phyloP scores from a whole-genome alignment of 495 filamentous ascomycete species.

The Penicillium arizonense region DNA sequence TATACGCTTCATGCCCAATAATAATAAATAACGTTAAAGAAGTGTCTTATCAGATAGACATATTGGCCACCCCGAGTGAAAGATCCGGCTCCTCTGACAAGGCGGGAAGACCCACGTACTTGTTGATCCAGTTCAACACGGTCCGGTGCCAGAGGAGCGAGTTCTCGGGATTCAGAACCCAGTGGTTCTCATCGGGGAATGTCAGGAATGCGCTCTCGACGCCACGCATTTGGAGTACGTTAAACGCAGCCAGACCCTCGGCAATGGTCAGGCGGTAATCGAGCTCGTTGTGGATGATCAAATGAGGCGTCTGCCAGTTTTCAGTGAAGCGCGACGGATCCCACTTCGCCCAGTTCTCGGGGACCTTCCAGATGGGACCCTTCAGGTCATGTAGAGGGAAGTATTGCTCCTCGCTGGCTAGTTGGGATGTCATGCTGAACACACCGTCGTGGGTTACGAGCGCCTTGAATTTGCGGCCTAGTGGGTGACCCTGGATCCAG shows the following conservation, averaged over 20 bases:
- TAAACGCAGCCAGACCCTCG: constrained; percentile 85
- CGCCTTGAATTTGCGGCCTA: constrained; percentile 78
- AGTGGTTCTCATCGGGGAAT: constrained; percentile 85
- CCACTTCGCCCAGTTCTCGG: constrained; percentile 77
- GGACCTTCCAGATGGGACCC: constrained; percentile 70
- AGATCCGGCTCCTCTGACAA: constrained; percentile 26
- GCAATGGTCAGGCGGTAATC: constrained; percentile 85
- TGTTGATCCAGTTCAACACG: constrained; percentile 87
- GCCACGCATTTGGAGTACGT: constrained; percentile 70
- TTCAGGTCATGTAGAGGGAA: constrained; percentile 83
- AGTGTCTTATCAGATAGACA: constrained; percentile 18
- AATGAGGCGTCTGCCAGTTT: constrained; percentile 81
- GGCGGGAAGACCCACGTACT: constrained; percentile 59
- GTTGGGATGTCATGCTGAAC: constrained; percentile 73
- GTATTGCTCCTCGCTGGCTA: constrained; percentile 82
- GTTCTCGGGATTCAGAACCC: constrained; percentile 92
- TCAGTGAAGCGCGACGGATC: constrained; percentile 68
- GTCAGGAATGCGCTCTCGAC: constrained; percentile 59
- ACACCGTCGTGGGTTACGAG: constrained; percentile 90
- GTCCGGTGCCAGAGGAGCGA: constrained; percentile 87
- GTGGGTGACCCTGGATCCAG: constrained; percentile 53
- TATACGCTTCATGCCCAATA: constrained; percentile 5
- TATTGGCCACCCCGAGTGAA: constrained; percentile 12
- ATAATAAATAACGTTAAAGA: not conserved
- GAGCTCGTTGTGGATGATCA: constrained; percentile 88